Conservation (phyloP, 2,329 filamentous ascomycete genomes). For the Fusarium virguliforme region DNA sequence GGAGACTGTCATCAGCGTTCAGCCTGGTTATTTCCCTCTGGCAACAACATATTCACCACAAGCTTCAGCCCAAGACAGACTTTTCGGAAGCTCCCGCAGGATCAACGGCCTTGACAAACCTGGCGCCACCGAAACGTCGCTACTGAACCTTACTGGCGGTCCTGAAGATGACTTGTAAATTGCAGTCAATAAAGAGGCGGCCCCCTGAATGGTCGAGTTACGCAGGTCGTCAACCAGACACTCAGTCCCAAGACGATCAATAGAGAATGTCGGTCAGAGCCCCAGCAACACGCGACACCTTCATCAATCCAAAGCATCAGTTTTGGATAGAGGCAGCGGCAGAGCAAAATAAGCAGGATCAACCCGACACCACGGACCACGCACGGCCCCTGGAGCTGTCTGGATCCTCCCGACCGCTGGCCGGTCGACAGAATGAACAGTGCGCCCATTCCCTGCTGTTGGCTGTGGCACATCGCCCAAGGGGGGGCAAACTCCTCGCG, state of each 20-base stretch:
- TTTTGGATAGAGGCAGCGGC: constrained; percentile 34
- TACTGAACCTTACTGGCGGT: constrained; percentile 38
- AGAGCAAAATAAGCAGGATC: constrained; percentile 19
- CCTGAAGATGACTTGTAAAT: constrained; percentile 21
- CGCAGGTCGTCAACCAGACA: neutral
- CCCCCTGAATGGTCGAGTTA: constrained; percentile 29
- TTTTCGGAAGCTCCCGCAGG: constrained; percentile 40
- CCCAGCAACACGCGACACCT: constrained; percentile 3
- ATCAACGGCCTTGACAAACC: constrained; percentile 30
- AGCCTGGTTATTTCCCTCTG: neutral
- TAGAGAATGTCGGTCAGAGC: constrained; percentile 38
- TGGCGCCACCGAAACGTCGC: constrained; percentile 27
- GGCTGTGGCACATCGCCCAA: constrained; percentile 13
- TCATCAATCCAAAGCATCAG: constrained; percentile 24
- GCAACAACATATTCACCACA: neutral
- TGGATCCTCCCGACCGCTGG: constrained; percentile 23
- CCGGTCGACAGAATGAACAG: constrained; percentile 36
- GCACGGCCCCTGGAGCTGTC: constrained; percentile 21
- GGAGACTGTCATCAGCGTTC: neutral
- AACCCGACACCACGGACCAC: constrained; percentile 18
- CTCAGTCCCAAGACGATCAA: constrained; percentile 12
- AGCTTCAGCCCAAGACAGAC: constrained; percentile 9
- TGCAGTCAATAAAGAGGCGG: constrained; percentile 22
- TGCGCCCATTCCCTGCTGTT: constrained; percentile 24
- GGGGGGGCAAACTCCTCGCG: constrained; percentile 2